Base-by-base conservation (phyloP, 495 filamentous ascomycete species). In the Lasiosphaeria miniovina region DNA sequence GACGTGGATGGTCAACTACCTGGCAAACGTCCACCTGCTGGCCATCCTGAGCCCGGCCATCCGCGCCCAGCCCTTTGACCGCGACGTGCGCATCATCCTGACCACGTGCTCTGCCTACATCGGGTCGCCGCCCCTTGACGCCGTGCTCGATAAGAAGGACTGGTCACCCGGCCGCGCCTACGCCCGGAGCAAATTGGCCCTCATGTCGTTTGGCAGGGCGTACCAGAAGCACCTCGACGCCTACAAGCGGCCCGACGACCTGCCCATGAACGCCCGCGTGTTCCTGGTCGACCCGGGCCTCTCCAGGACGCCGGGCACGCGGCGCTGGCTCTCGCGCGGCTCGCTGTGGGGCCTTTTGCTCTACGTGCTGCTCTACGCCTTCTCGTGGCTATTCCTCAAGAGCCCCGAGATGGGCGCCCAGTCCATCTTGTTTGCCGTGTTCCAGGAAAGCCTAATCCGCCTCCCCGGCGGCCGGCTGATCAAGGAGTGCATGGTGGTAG, bases 11-110 rank as follows among this genome's bases (percentile, higher is more conserved):
- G 80, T 97, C 56, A 98, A 99, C 69, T 99, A 92, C 68, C 84
- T 99, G 6, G 86, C 92, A 41, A 96, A 97, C 66, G 97, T 96
- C 77, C 95, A 98, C 66, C 80, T 99, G 4, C 79, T 99, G 50
- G 89, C 88, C 66, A 94, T 98, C 49, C 78, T 99, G 36, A 89
- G 85, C 62, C 94, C 95, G 0, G 91, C 92, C 0, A 77, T 99
- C 45, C 81, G 89, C 58, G 92, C 87, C 12, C 94, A 99, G 72
- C 95, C 93, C 0, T 82, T 93, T 40, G 93, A 99, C 71, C 84
- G 94, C 56, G 94, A 99, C 69, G 90, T 97, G 15, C 81, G 94
- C 34, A 83, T 99, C 40, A 79, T 99, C 31, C 82, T 98, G 63
- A 83, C 89, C 1, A 93, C 90, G 0, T 99, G 95, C 70, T 84